These are phyloP conservation scores for Wickerhamiella galacta DNA, from an alignment of 805 yeast species.

Conservation along the genomic window DNA sequence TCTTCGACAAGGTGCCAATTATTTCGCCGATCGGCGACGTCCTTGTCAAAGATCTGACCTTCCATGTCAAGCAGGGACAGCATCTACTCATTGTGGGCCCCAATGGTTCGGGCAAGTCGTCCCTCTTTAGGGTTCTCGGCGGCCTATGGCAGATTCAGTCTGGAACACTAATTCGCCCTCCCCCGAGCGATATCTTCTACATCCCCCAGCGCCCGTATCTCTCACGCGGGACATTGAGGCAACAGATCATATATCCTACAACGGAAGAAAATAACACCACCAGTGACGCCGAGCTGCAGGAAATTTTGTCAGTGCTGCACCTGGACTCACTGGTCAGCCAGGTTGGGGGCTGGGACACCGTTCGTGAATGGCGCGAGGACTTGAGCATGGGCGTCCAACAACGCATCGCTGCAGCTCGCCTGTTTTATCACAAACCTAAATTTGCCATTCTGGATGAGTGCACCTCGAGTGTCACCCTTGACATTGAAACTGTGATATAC, in stretches of 20 bases:
- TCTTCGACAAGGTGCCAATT: conserved; percentile 61
- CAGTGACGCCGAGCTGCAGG: conserved; percentile 21
- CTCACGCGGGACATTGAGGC: conserved; percentile 62
- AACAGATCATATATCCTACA: conserved; percentile 81
- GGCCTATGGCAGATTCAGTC: conserved; percentile 78
- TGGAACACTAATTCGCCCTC: conserved; percentile 45
- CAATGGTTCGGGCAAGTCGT: conserved; percentile 91
- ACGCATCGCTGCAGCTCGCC: conserved; percentile 79
- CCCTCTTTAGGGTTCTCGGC: conserved; percentile 76
- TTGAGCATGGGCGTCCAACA: conserved; percentile 86
- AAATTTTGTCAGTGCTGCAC: conserved; percentile 22
- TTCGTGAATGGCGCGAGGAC: conserved; percentile 77
- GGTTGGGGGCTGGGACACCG: conserved; percentile 45
- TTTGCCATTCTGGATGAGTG: conserved; percentile 94
- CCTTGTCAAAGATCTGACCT: conserved; percentile 46
- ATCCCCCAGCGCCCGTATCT: conserved; percentile 87
- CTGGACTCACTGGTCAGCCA: conserved; percentile 21
- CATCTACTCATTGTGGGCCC: conserved; percentile 87
- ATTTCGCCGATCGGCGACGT: conserved; percentile 73
- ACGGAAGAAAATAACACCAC: conserved; percentile 33
- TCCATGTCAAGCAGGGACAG: conserved; percentile 63
- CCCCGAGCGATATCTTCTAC: conserved; percentile 55
- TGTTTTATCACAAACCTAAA: conserved; percentile 79
- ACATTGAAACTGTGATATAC: conserved; percentile 81
- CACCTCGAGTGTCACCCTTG: conserved; percentile 83